Percentiles rank a stretch among this genome's conserved stretches.
Conservation (phyloP, 179 eudicot genomes). For the Actinidia chinensis region DNA sequence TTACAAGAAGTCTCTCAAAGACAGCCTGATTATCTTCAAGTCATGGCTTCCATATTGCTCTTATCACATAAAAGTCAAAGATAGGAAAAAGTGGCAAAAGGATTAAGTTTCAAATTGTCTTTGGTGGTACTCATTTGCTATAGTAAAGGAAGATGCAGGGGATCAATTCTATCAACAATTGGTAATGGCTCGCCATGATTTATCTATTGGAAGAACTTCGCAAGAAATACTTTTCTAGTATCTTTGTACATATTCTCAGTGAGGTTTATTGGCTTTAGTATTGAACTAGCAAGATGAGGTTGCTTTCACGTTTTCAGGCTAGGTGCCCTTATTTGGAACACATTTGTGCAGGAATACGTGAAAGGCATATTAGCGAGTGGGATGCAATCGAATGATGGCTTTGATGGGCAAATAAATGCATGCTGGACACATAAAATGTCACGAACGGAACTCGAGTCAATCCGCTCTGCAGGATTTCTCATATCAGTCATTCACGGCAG, state of each 20-base stretch:
- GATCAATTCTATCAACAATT: too few relatives aligned
- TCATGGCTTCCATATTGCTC: too few relatives aligned
- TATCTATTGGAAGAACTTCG: not conserved
- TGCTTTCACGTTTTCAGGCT: too few relatives aligned
- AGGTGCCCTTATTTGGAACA: not conserved
- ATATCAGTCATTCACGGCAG: conserved; percentile 95
- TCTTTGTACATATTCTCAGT: too few relatives aligned
- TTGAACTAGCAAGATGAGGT: not conserved
- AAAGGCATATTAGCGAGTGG: conserved; percentile 78
- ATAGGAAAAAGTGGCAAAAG: too few relatives aligned
- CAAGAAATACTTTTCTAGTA: not conserved
- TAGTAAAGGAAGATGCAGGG: too few relatives aligned
- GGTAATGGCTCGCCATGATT: too few relatives aligned
- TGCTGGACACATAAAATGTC: conserved; percentile 94
- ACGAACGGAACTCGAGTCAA: conserved; percentile 52
- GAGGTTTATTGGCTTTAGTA: not conserved
- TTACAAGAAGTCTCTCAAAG: too few relatives aligned
- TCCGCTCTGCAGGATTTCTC: conserved; percentile 65
- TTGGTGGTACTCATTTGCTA: too few relatives aligned
- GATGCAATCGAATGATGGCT: conserved; percentile 87
- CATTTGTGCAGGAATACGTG: conserved; percentile 73
- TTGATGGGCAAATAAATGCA: conserved; percentile 91
- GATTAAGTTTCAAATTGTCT: too few relatives aligned
- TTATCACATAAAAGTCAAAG: too few relatives aligned
- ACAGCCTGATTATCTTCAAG: too few relatives aligned